Base-by-base conservation (phyloP, 1,139 yeast species). In the Pichia sp. region DNA sequence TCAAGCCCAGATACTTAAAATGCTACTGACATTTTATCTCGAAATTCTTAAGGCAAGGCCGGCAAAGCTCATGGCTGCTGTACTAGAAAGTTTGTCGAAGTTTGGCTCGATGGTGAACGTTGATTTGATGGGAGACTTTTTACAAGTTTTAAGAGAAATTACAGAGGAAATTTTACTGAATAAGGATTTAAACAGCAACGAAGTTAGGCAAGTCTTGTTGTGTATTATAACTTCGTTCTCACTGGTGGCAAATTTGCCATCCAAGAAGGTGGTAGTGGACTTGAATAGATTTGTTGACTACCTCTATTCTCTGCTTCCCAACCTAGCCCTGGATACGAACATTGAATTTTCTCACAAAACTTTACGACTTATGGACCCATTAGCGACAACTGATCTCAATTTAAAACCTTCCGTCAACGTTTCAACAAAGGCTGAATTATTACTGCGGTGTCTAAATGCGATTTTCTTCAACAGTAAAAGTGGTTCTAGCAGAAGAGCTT, bases 161-260 rank as follows among this genome's bases (percentile, higher is more conserved):
- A 73, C 75, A 40, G 71, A 72, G 18, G 76, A 68, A 43, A 68
- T 57, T 69, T 41, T 58, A 25, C 68, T 73, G 37, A 52, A 56
- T n/a, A 51, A 50, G n/a, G 63, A 53, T 62, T 65, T 52, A 8
- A 53, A 58, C 9, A 55, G 59, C 44, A 58, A 58, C 30, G 75
- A 76, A 54, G 63, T 78, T n/a, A 80, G 96, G 60, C 91, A 89
- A 56, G 76, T 88, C 0, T 72, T 93, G 49, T 74, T 93, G 37
- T 88, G 96, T 67, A 81, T 90, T 47, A 91, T 87, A 16, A 91
- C 98, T 1, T 90, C 98, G 8, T 93, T 93, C 68, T 87, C 96
- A 0, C 74, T 93, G 48, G 81, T 90, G 19, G 77, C 87, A 0
- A 89, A 85, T 55, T 93, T 90, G 64, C 77, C 80, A 1, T 80